Evolutionary conservation across 1,284 basidiomycete species (phyloP), one percentile per base, ranked within the genome.

Genomic region (Cutaneotrichosporon curvatum): DNA sequence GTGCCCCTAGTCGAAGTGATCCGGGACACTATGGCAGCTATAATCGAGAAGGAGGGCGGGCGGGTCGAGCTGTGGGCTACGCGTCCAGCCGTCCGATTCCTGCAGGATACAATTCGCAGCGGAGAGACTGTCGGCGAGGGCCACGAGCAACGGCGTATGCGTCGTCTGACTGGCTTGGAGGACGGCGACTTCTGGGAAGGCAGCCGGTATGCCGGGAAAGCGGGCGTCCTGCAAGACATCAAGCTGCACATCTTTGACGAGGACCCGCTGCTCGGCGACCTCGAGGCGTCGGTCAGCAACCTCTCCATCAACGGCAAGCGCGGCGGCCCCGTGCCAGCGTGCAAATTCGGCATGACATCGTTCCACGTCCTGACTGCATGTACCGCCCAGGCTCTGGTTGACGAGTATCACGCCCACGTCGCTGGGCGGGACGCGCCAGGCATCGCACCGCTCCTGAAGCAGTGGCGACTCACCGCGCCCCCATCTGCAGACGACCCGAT

Each of bases 31-130:
- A 7, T 28, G 12, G 25, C 25, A 7, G 48, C 51, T 7, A 48
- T 67, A 2, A 35, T 45, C 28, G 43, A 21, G 8, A 33, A 20
- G 4, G 25, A 16, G 4, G 37, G n/a, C 12, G 42, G 32, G 1
- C 25, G 39, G 6, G 70, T 83, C 4, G 76, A 80, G 49, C 87
- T 89, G 51, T 90, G 85, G 84, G 82, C 85, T 2, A 88, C 85
- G 0, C 65, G 67, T 3, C 84, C 87, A 61, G 85, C 85, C 1
- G 77, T 80, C 31, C 77, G 79, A 22, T 64, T 64, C 41, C 53
- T 67, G 12, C 57, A 58, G 23, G 67, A 70, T 37, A 60, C 64
- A 4, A 58, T 70, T 12, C 47, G 57, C 4, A 55, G 55, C 34
- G 60, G 61, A 14, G 51, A 56, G 10, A 44, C 60, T 1, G 50